phyloP scores from a whole-genome alignment of 2,329 filamentous ascomycete species.

The Mycosphaerella arachidis region DNA sequence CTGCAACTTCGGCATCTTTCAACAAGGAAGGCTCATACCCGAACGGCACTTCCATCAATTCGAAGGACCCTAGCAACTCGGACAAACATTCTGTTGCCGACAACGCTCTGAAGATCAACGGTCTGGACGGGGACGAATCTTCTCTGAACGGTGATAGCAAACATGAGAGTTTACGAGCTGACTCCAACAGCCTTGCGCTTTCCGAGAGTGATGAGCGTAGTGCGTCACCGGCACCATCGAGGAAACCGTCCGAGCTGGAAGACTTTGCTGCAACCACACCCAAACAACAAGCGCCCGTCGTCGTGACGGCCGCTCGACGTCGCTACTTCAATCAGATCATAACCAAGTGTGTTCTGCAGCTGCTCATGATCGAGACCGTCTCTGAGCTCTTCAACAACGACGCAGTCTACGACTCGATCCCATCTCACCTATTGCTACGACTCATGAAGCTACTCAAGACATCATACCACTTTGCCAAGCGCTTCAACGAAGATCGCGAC shows the following conservation, averaged over 20 bases:
- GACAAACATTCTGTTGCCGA: constrained; percentile 19
- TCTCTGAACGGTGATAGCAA: constrained; percentile 19
- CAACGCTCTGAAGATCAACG: constrained; percentile 45
- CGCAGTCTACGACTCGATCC: constrained; percentile 87
- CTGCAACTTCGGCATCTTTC: constrained; percentile 50
- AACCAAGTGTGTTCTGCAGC: constrained; percentile 91
- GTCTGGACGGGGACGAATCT: constrained; percentile 19
- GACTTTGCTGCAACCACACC: constrained; percentile 73
- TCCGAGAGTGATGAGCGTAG: constrained; percentile 16
- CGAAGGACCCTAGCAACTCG: constrained; percentile 10
- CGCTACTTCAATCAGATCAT: constrained; percentile 99
- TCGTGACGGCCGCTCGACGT: constrained; percentile 86
- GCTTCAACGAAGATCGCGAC: constrained; percentile 97
- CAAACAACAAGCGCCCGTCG: constrained; percentile 71
- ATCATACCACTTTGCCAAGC: constrained; percentile 91
- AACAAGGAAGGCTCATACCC: constrained; percentile 22
- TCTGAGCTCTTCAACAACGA: constrained; percentile 98
- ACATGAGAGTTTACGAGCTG: constrained; percentile 10
- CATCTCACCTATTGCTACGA: constrained; percentile 79
- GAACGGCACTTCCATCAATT: constrained; percentile 19
- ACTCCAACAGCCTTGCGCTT: constrained; percentile 16
- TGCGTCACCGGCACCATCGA: constrained; percentile 11
- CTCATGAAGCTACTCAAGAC: constrained; percentile 94
- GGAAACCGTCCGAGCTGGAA: constrained; percentile 56
- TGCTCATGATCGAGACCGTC: constrained; percentile 99